A percentile compares a stretch with the other conserved stretches of the same genome.
Conservation (phyloP, 2,329 filamentous ascomycete species). For the Alternaria hordeiaustralica region DNA sequence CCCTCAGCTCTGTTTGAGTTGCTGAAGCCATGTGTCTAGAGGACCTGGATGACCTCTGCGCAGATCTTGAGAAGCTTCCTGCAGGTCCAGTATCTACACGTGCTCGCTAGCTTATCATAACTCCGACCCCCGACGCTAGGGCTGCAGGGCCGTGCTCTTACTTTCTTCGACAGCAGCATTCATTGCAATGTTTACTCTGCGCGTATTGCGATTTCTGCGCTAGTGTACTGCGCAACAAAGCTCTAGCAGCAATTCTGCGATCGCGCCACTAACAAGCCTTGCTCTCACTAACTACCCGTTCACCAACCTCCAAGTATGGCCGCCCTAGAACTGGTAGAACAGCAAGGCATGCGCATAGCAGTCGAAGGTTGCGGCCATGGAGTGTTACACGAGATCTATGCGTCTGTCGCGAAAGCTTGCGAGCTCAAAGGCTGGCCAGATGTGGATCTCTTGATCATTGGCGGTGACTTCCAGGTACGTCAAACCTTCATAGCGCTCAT, state of each 20-base stretch:
- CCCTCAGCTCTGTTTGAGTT: conserved; percentile 27
- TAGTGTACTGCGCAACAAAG: background rate
- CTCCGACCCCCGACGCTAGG: conserved; percentile 36
- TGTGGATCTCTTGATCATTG: conserved; percentile 90
- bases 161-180: conserved; percentile 11
- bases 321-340: conserved; percentile 29
- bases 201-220: conserved; percentile 5
- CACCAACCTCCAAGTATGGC: conserved; percentile 25
- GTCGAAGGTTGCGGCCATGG: conserved; percentile 94
- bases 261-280: background rate
- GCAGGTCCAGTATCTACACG: conserved; percentile 11
- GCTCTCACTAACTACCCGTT: background rate
- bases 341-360: conserved; percentile 69
- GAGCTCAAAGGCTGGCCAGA: conserved; percentile 76
- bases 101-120: conserved; percentile 18
- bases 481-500: background rate
- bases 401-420: conserved; percentile 73
- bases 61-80: conserved; percentile 16
- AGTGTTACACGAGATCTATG: conserved; percentile 88
- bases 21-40: conserved; percentile 25
- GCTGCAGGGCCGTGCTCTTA: conserved; percentile 17
- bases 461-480: conserved; percentile 87
- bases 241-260: background rate
- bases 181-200: background rate
- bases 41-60: conserved; percentile 8